Evolutionary conservation across 2,329 filamentous ascomycete genomes (phyloP), one percentile per base, ranked within the genome.

Genomic region (Clarireedia hainanense): DNA sequence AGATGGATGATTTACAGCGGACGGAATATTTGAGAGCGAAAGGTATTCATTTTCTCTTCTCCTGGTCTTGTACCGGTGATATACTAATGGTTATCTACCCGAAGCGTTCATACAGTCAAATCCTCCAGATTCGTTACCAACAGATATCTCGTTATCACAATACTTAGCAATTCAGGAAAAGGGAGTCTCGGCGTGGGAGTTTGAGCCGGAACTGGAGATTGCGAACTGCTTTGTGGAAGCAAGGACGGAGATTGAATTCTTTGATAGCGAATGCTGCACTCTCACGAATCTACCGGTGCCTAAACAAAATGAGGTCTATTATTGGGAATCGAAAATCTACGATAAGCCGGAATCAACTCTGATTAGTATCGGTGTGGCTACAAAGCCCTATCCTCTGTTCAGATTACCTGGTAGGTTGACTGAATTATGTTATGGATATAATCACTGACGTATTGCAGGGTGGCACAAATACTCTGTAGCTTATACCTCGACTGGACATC

Each of bases 91-190:
- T 20, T 1, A 14, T 37, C 2, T 57, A 23, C 20, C 10, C 51
- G 36, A 64, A 99, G 94, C 92, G 34, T 99, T 96, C 69, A 84
- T 96, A 60, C 86, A 94, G 71, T 89, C 86, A 55, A 96, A 97
- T 69, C 94, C 92, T 3, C 91, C 94, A 62, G 94, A 99, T 72
- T 97, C 94, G 6, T 76, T 92, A 57, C 91, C 94, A 67, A 97
- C 94, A 63, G 94, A 99, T 69, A 99, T 99, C 62, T 97, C 94
- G 23, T 76, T 99, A 61, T 97, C 94, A 37, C 94, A 99, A 71
- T 97, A 96, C 70, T 80, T 99, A 57, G 94, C 94, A 43, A 99
- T 99, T 63, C 94, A 99, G 75, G 94, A 99, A 75, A 99, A 99
- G 72, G 94, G 94, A 50, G 92, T 99, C n/a, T 96, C 94, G 5